These are phyloP conservation scores for Leccinellum albellum DNA, from an alignment of 768 basidiomycete species.

Conservation along the genomic window DNA sequence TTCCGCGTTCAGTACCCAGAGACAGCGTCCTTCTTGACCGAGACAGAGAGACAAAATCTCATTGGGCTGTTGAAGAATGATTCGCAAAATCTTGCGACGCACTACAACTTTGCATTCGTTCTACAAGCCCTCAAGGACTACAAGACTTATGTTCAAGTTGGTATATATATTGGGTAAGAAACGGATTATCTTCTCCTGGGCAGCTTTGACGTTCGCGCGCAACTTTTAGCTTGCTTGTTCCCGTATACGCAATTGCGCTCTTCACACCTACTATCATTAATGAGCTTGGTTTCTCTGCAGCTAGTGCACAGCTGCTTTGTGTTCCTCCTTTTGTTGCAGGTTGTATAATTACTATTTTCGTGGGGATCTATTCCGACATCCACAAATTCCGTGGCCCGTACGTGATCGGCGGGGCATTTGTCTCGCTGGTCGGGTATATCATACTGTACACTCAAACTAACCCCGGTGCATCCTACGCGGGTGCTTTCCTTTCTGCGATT, in stretches of 20 bases:
- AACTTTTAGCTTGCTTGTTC: conserved; percentile 37
- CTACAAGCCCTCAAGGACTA: conserved; percentile 47
- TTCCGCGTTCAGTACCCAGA: conserved; percentile 43
- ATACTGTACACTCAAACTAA: conserved; percentile 37
- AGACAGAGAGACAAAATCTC: conserved; percentile 37
- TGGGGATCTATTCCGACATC: conserved; percentile 43
- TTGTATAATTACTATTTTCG: conserved; percentile 40
- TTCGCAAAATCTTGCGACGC: conserved; percentile 39
- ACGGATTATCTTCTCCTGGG: not conserved
- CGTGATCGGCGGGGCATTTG: conserved; percentile 38
- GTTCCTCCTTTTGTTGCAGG: conserved; percentile 49
- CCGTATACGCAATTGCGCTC: conserved; percentile 47
- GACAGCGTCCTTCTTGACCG: conserved; percentile 51
- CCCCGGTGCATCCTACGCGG: conserved; percentile 37
- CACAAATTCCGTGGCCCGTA: conserved; percentile 46
- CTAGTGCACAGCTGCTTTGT: conserved; percentile 47
- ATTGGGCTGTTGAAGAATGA: conserved; percentile 37
- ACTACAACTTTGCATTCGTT: conserved; percentile 42
- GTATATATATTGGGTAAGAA: conserved; percentile 40
- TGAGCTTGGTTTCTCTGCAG: conserved; percentile 48
- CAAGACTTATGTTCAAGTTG: conserved; percentile 32
- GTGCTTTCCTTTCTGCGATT: conserved; percentile 45
- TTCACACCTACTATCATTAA: conserved; percentile 51
- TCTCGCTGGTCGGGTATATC: conserved; percentile 51
- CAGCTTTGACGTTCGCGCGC: not conserved